Conservation (phyloP, 768 basidiomycete genomes). For the Podaxis sp. region DNA sequence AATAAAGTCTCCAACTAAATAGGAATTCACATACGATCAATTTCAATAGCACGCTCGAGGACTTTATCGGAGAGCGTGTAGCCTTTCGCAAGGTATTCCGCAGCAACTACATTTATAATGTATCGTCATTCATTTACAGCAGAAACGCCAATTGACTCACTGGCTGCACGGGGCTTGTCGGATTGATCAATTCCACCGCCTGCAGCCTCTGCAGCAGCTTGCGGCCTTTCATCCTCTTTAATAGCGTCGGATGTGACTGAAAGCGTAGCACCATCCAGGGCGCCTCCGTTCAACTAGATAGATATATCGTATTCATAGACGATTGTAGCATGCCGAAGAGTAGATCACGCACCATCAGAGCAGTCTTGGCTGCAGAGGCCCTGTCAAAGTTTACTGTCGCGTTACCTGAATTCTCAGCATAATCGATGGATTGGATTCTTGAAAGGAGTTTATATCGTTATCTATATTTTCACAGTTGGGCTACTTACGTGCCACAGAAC, state of each 20-base stretch:
- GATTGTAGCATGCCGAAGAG: neutral
- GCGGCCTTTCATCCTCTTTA: slow-evolving; percentile 52
- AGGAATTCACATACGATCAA: slow-evolving; percentile 49
- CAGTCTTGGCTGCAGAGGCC: slow-evolving; percentile 78
- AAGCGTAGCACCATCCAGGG: slow-evolving; percentile 70
- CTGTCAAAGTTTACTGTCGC: slow-evolving; percentile 89
- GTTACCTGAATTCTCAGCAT: slow-evolving; percentile 28
- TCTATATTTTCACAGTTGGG: neutral
- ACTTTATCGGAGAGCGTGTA: slow-evolving; percentile 79
- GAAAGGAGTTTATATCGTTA: neutral
- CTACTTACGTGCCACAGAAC: slow-evolving; percentile 81
- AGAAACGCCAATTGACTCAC: slow-evolving; percentile 36
- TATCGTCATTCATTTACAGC: neutral
- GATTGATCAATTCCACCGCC: slow-evolving; percentile 61
- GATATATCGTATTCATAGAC: neutral
- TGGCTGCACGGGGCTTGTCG: slow-evolving; percentile 89
- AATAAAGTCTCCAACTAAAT: neutral
- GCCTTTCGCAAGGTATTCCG: slow-evolving; percentile 91
- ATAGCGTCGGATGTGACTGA: slow-evolving; percentile 67
- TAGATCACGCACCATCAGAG: slow-evolving; percentile 60
- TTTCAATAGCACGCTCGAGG: slow-evolving; percentile 75
- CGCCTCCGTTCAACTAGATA: slow-evolving; percentile 65
- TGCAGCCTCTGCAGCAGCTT: slow-evolving; percentile 29
- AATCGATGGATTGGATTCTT: slow-evolving; percentile 70
- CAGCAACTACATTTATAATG: slow-evolving; percentile 56